Conservation (phyloP, 495 filamentous ascomycete genomes). For the Penicillium longicatenatum region DNA sequence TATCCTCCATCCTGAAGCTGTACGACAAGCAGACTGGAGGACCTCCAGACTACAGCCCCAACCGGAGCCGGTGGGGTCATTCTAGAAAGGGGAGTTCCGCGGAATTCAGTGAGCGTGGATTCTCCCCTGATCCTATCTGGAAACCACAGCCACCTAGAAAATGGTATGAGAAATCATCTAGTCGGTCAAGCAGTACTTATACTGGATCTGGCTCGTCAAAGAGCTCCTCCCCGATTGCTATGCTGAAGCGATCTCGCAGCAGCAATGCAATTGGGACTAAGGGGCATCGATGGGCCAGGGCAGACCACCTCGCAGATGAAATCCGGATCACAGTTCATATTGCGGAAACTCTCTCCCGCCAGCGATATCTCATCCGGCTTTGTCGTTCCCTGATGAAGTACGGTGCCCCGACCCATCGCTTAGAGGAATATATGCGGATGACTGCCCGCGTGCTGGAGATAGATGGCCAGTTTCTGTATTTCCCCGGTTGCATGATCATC, state of each 20-base stretch:
- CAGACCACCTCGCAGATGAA: constrained; percentile 58
- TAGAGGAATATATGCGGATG: constrained; percentile 90
- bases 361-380: constrained; percentile 80
- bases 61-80: constrained; percentile 34
- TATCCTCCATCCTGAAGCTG: constrained; percentile 78
- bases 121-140: constrained; percentile 41
- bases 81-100: constrained; percentile 38
- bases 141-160: constrained; percentile 49
- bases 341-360: constrained; percentile 77
- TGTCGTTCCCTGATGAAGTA: constrained; percentile 87
- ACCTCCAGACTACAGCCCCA: constrained; percentile 16
- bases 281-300: constrained; percentile 49
- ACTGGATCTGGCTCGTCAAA: constrained; percentile 45
- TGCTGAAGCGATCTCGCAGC: constrained; percentile 49
- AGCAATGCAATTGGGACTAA: constrained; percentile 36
- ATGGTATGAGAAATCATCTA: constrained; percentile 65
- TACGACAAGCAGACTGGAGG: constrained; percentile 48
- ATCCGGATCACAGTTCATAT: constrained; percentile 87
- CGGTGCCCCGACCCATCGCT: constrained; percentile 74
- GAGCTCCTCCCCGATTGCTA: constrained; percentile 36
- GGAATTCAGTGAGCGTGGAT: constrained; percentile 32
- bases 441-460: constrained; percentile 86
- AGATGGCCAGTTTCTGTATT: constrained; percentile 87
- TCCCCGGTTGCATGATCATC: constrained; percentile 94
- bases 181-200: constrained; percentile 51